A percentile compares a stretch with the other conserved stretches of the same genome.
Evolutionary conservation across 805 yeast genomes (phyloP).

Genomic region (Huiozyma naganishii): DNA sequence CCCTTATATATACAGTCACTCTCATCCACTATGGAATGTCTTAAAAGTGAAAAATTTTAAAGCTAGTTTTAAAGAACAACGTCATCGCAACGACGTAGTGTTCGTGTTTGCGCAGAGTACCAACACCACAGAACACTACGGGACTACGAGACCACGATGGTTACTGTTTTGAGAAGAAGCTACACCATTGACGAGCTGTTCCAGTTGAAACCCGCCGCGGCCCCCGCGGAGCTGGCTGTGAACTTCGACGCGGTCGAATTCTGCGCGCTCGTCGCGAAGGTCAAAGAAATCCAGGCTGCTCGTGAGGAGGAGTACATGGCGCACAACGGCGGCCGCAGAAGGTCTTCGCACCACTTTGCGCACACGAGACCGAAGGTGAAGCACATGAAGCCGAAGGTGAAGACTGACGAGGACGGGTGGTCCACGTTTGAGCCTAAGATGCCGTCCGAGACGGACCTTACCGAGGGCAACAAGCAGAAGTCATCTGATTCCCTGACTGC

Average conservation of each 20-base stretch:
- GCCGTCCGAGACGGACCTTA: constrained; percentile 14
- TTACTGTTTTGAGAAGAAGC: not conserved
- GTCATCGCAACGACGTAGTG: not conserved
- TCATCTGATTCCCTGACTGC: constrained; percentile 9
- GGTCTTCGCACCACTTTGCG: constrained; percentile 43
- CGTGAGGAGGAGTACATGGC: constrained; percentile 27
- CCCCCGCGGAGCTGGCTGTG: constrained; percentile 49
- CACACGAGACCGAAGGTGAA: constrained; percentile 42
- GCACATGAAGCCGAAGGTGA: constrained; percentile 40
- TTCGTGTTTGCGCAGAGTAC: no score
- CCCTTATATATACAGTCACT: not conserved
- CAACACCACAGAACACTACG: no score
- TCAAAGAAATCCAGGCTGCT: constrained; percentile 36
- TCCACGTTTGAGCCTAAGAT: constrained; percentile 48
- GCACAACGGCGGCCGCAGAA: constrained; percentile 39
- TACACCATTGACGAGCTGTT: constrained; percentile 66
- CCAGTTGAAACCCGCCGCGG: constrained; percentile 44
- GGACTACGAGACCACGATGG: no score
- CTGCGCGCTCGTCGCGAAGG: constrained; percentile 54
- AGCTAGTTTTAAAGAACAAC: not conserved
- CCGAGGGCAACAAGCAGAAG: constrained; percentile 9
- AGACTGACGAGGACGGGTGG: constrained; percentile 76
- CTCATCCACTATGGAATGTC: no score
- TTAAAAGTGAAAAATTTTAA: not conserved
- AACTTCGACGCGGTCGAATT: constrained; percentile 57